Evolutionary conservation across 805 yeast species (phyloP), one percentile per base, ranked within the genome.

Genomic region (Torulaspora gathmanii): DNA sequence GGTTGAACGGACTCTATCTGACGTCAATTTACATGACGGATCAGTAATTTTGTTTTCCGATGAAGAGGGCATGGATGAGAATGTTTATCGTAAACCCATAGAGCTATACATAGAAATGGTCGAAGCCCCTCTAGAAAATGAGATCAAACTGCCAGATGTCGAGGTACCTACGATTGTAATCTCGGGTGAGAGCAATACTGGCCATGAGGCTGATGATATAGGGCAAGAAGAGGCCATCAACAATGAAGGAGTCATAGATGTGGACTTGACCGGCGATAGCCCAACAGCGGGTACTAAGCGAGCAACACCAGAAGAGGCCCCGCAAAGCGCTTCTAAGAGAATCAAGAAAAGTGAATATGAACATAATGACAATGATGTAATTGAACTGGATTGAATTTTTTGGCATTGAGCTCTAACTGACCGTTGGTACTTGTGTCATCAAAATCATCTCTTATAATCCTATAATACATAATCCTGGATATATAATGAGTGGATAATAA

Each of bases 31-130:
- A 23, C 54, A 51, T 5, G 66, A 70, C 40, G 93, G 91, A n/a
- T 74, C 80, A 16, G 70, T 82, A 16, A 31, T 93, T 12, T 74
- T 83, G 1, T 72, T 93, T 13, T 79, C 83, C 37, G 99, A 93
- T 64, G 96, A 91, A 43, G 82, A 80, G 33, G 96, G 86, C 51
- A 67, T 51, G 25, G 63, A 56, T 7, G 43, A 46, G 8, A 54
- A 49, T 8, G 51, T 48, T 47, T 45, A 63, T 27, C 65, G 75
- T 35, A 83, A 79, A 52, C 76, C 79, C 34, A 68, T 83, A 30
- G 91, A 86, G 54, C 70, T 88, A 35, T 80, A 78, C 52, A 59
- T 83, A 7, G 67, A 65, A 9, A 49, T 56, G 12, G 59, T 57
- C 10, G 50, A 55, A 7, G 46, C 40, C 8, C 20, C 25, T 9